A percentile compares a stretch with the other conserved stretches of the same genome.
Evolutionary conservation across 2,329 filamentous ascomycete species (phyloP).

Genomic region (Aaosphaeria arxii): DNA sequence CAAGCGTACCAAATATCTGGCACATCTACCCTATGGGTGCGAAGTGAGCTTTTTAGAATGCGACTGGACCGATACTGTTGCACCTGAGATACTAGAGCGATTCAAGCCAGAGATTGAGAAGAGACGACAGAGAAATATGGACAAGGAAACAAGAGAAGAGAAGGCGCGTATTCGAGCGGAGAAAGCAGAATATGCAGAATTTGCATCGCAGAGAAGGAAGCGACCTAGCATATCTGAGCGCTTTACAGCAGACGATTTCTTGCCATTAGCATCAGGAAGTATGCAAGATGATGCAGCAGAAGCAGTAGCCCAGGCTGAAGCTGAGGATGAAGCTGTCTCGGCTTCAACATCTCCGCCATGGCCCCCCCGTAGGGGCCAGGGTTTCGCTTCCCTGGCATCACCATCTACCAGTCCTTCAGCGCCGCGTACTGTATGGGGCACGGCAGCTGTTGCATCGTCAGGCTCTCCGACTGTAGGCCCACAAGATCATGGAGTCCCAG

Average conservation of each 20-base stretch:
- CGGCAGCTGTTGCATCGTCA: conserved; percentile 58
- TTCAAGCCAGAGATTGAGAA: conserved; percentile 76
- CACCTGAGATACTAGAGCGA: conserved; percentile 67
- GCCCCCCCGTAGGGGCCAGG: conserved; percentile 51
- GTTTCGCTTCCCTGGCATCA: conserved; percentile 67
- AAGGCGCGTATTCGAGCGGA: conserved; percentile 81
- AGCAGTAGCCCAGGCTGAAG: conserved; percentile 17
- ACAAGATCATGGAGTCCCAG: conserved; percentile 40
- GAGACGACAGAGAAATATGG: conserved; percentile 71
- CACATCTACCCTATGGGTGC: conserved; percentile 84
- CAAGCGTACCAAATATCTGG: conserved; percentile 81
- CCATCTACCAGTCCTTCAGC: conserved; percentile 79
- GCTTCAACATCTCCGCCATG: conserved; percentile 48
- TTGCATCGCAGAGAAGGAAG: conserved; percentile 63
- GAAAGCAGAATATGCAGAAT: conserved; percentile 70
- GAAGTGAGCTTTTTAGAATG: conserved; percentile 89
- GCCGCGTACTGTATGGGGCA: conserved; percentile 89
- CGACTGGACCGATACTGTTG: conserved; percentile 89
- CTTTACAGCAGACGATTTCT: conserved; percentile 51
- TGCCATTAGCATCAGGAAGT: conserved; percentile 30
- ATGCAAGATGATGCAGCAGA: not conserved
- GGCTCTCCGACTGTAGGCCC: conserved; percentile 55
- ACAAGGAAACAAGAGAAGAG: conserved; percentile 84
- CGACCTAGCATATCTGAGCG: conserved; percentile 53
- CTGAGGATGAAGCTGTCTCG: conserved; percentile 27